Evolutionary conservation across 2,329 filamentous ascomycete species (phyloP), one percentile per base, ranked within the genome.

Genomic region (Colletotrichum sp.): DNA sequence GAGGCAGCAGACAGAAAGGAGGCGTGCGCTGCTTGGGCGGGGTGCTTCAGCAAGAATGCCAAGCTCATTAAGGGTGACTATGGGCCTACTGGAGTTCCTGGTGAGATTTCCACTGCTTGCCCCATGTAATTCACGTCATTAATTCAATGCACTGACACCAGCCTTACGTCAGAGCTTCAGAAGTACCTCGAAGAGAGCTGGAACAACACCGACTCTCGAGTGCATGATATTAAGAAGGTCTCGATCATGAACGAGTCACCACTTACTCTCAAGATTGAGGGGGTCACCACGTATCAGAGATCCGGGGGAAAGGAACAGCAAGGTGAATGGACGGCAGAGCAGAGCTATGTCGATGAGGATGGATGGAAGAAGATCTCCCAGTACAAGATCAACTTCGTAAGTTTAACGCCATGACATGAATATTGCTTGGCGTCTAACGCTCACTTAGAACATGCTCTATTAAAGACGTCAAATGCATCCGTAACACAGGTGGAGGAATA

Each of bases 291-390:
- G 6, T 65, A 65, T 12, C 61, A 65, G 34, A 34, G 61, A 16
- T 65, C 34, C 3, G 61, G 61, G 6, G 61, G 61, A 24, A 65
- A 65, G 21, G 61, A 65, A 21, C 32, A 65, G 34, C 61, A 39
- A 21, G 61, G 61, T 7, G 36, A 32, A 18, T 65, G 61, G 61
- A 65, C 61, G 7, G 61, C 61, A 4, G 61, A 65, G 61, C 61
- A 65, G 14, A 65, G 61, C 24, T 65, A 65, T 10, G 34, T 65
- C 4, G 61, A 65, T 2, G 61, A 65, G 24, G 61, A 65, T 26
- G 61, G 61, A 9, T 65, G 61, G 34, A 65, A 30, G 34, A 65
- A 65, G 34, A 65, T 65, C 34, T 65, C 61, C n/a, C 21, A 65
- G 61, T 65, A 65, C 24, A 65, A 43, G 12, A 52, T 52, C 43